Conservation (phyloP, 179 eudicot genomes). For the Beta macrorhiza region DNA sequence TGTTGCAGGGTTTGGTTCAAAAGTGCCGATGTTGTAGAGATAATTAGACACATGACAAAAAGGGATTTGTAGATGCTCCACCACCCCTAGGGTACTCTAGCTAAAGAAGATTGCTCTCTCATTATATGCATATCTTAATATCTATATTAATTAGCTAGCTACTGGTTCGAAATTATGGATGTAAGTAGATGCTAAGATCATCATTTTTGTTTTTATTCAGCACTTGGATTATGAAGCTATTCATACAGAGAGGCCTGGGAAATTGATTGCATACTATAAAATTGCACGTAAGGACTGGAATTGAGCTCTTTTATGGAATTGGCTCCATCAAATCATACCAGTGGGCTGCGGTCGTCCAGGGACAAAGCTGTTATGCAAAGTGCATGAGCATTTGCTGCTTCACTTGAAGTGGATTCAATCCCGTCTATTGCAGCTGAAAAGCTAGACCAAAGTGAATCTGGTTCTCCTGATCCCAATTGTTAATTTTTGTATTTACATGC, state of each 20-base stretch:
- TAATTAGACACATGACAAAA: not conserved
- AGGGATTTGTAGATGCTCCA: not conserved
- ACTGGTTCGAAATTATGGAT: not conserved
- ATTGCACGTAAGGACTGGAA: constrained; percentile 74
- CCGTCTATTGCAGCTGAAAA: too few relatives aligned
- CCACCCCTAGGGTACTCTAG: not conserved
- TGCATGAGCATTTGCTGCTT: too few relatives aligned
- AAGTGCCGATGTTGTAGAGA: not conserved
- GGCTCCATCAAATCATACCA: too few relatives aligned
- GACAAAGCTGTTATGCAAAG: too few relatives aligned
- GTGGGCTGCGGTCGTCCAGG: too few relatives aligned
- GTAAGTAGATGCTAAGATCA: too few relatives aligned
- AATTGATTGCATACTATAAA: constrained; percentile 88
- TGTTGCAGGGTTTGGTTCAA: not conserved
- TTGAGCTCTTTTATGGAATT: constrained; percentile 4
- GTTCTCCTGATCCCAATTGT: too few relatives aligned
- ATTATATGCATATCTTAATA: not conserved
- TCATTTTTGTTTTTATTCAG: constrained; percentile 47
- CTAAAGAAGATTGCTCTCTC: not conserved
- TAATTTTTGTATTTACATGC: too few relatives aligned
- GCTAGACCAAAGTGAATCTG: too few relatives aligned
- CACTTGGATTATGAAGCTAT: constrained; percentile 83
- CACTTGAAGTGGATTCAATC: too few relatives aligned
- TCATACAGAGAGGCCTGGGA: constrained; percentile 87
- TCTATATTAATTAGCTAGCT: not conserved